Evolutionary conservation across 495 filamentous ascomycete genomes (phyloP).

Genomic region (Aspergillus haitiensis): DNA sequence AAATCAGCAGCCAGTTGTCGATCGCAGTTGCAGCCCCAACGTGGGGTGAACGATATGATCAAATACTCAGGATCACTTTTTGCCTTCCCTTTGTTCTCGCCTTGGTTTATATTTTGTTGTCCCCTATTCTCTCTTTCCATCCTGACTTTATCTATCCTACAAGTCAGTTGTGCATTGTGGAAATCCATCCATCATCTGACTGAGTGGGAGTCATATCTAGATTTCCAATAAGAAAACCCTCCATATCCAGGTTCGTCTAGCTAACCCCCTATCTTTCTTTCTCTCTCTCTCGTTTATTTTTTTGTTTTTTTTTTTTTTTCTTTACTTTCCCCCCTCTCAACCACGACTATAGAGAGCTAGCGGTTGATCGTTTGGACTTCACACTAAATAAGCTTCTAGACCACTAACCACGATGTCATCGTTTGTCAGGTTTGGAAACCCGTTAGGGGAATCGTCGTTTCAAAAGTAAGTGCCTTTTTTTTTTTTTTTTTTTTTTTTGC

Average conservation of each 20-base stretch:
- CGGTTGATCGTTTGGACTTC: slow-evolving; percentile 4
- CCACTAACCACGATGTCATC: slow-evolving; percentile 18
- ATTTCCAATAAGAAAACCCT: too few relatives aligned
- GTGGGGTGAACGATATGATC: slow-evolving; percentile 18
- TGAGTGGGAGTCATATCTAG: too few relatives aligned
- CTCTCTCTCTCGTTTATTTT: slow-evolving; percentile 3
- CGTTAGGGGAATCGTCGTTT: not conserved
- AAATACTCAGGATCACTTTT: slow-evolving; percentile 5
- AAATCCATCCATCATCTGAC: too few relatives aligned
- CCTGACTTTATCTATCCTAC: not conserved
- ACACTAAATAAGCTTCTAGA: slow-evolving; percentile 4
- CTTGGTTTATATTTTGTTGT: not conserved
- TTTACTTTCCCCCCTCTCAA: not conserved
- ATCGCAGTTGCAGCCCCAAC: slow-evolving; percentile 21
- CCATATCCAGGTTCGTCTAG: not conserved
- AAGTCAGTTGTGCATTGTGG: too few relatives aligned
- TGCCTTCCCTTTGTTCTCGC: not conserved
- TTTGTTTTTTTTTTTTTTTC: not conserved
- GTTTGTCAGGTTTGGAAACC: slow-evolving; percentile 1
- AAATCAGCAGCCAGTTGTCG: slow-evolving; percentile 9
- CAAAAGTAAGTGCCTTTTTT: slow-evolving; percentile 12
- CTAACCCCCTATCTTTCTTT: not conserved
- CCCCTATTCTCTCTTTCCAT: not conserved
- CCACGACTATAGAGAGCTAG: not conserved
- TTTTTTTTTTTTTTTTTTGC: slow-evolving; percentile 3